Conservation (phyloP, 768 basidiomycete species). For the Tylopilus felleus region DNA sequence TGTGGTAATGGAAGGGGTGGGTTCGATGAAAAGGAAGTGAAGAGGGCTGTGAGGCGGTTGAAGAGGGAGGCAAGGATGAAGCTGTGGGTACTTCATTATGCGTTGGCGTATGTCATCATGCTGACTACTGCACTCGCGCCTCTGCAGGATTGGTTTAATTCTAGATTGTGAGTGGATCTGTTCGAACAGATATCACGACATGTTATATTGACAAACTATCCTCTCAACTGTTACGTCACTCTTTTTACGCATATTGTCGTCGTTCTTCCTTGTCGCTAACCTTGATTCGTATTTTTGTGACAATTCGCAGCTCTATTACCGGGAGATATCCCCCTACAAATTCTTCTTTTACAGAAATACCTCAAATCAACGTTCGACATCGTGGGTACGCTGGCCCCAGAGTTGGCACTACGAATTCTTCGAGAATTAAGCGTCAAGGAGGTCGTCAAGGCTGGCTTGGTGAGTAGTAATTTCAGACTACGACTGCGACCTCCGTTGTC, state of each 20-base stretch:
- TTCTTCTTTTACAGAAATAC: constrained; percentile 82
- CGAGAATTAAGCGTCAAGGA: constrained; percentile 56
- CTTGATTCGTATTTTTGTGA: constrained; percentile 3
- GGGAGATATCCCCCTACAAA: constrained; percentile 81
- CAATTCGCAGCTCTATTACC: constrained; percentile 62
- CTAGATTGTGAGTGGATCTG: constrained; percentile 22
- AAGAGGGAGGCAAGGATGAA: constrained; percentile 69
- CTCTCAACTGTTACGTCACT: not conserved
- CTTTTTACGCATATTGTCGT: not conserved
- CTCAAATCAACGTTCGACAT: constrained; percentile 80
- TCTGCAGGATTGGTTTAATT: constrained; percentile 28
- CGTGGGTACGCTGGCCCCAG: constrained; percentile 64
- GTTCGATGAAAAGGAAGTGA: constrained; percentile 69
- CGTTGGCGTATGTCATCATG: not conserved
- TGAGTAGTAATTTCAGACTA: constrained; percentile 16
- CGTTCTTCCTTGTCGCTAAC: not conserved
- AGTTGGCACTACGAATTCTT: constrained; percentile 63
- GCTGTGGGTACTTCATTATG: constrained; percentile 45
- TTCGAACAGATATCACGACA: not conserved
- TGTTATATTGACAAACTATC: constrained; percentile 8
- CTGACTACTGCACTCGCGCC: constrained; percentile 1
- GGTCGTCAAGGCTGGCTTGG: constrained; percentile 47
- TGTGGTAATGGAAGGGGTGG: constrained; percentile 46
- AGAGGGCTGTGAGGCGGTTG: constrained; percentile 58
- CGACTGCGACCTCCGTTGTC: not conserved